Base-by-base conservation (phyloP, 1,284 basidiomycete species). In the Puccinia hordei region DNA sequence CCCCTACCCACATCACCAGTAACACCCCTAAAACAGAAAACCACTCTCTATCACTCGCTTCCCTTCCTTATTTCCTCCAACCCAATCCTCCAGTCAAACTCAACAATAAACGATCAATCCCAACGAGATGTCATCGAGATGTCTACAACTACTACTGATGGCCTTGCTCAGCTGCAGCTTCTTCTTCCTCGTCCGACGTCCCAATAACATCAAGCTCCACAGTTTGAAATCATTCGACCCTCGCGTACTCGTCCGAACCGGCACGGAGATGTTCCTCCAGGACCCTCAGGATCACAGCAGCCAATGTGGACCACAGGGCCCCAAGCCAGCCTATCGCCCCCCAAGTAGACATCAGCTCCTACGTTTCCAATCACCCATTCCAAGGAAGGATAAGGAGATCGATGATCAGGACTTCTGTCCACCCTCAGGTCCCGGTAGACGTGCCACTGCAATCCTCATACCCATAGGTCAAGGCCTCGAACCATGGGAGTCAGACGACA, bases 401-500 rank as follows among this genome's bases (percentile, higher is more conserved):
- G 63, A 78, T 41, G 75, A 78, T 41, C 75, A 78, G 68, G 75
- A 78, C 38, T 78, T 78, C 66, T 78, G 75, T 49, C 75, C 75
- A 1, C 75, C 75, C 35, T 9, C 75, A 1, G 75, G 75, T 15
- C 75, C 75, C 57, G 75, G 75, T 17, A 46, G 75, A 5, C 75
- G 75, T 10, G 35, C 65, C 24, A 78, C 75, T 13, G 75, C 75
- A 2, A 78, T 78, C 44, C 65, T 78, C 9, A 78, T 78, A 38
- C 75, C 75, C 22, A 69, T 78, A 35, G 75, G 65, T 17, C 65
- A 59, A n/a, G 75, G 75, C 0, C 65, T 78, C 49, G 75, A 78
- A 49, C 51, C 75, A 5, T 78, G 75, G 75, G 65, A 78, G 35
- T 6, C 63, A 0, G 75, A 78, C 41, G 75, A 69, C 13, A 53